Evolutionary conservation across 352 stramenopile species (phyloP), one percentile per base, ranked within the genome.

Genomic region (Pythium graminicola): DNA sequence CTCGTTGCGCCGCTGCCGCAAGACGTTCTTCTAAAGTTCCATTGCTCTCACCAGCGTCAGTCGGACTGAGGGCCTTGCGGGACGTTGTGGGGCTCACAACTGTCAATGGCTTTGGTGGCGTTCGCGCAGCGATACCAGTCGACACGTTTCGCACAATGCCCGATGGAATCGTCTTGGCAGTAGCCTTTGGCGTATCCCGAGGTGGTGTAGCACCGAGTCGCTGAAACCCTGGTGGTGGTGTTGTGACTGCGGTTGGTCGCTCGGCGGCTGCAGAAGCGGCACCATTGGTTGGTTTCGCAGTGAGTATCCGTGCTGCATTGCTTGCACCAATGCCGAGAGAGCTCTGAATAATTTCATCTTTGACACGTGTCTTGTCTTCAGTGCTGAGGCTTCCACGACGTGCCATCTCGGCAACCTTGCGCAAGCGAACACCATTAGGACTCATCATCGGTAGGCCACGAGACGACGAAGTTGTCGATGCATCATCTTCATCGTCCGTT

Each of bases 261-360:
- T 70, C 66, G 40, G 51, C 20, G 13, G 42, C 16, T 29, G 40
- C 22, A 17, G 41, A 14, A 32, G 38, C 8, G 54, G 69, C 36
- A 14, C 48, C 42, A 17, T 50, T 58, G 14, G 43, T 6, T 31
- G 50, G 50, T 53, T 84, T 86, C 17, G 73, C 67, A 5, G 73
- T 69, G 32, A 86, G 60, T 57, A 87, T 69, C 27, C 79, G 67
- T 7, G 76, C 72, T 0, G 76, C 78, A 23, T 81, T 79, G 57
- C 53, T 89, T 11, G 78, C 78, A 4, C 75, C 73, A 35, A 89
- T 79, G 11, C 78, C 78, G 19, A 92, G 50, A n/a, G 81, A 92
- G 65, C 69, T 89, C 52, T 92, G 81, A 58, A 92, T 92, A 67
- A 92, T 92, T 53, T 92, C 78, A 62, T 92, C 78, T 64, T 92